Evolutionary conservation across 306 rosid genomes (phyloP), one percentile per base, ranked within the genome.

Genomic region (Vigna unguiculata): DNA sequence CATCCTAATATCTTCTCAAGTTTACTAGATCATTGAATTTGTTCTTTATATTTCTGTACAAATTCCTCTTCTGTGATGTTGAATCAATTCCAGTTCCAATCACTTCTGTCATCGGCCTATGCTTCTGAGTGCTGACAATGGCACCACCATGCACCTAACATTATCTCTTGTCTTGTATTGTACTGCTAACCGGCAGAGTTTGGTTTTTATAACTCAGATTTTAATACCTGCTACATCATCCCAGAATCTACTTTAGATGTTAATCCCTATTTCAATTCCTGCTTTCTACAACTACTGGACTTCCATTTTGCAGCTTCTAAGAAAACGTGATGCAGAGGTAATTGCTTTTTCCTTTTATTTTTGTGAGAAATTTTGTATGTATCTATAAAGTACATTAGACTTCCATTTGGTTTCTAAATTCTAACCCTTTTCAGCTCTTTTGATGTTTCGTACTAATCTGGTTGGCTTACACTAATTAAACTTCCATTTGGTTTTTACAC

Each of bases 1-100:
- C 6, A 34, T 34, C 38, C 38, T 51, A 57, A 32, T 67, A 34
- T 12, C 41, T 48, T 49, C 36, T 46, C 9, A 5, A 68, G 11
- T 83, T 78, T 62, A 67, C 57, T 20, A 36, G 62, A 67, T 60
- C 30, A 8, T 66, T 59, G 57, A 7, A 77, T 28, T 41, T 66
- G 24, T 41, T 17, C 55, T 20, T 19, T 28, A 45, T 68, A 13
- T 69, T 20, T 24, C 40, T 22, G 22, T 54, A 20, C 6, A 15
- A 55, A 21, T 53, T 21, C 53, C 40, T 54, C 16, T 54, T 38
- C 38, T 46, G 6, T 38, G 24, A 15, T 54, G 53, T 12, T 21
- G 24, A 38, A 54, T 38, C 40, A 34, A 71, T 20, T 21, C 20
- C 48, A 9, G 13, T 34, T 34, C 30, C 21, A 52, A 52, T 46